Evolutionary conservation across 305 asterid genomes (phyloP).

Genomic region (Plantago coronopus): DNA sequence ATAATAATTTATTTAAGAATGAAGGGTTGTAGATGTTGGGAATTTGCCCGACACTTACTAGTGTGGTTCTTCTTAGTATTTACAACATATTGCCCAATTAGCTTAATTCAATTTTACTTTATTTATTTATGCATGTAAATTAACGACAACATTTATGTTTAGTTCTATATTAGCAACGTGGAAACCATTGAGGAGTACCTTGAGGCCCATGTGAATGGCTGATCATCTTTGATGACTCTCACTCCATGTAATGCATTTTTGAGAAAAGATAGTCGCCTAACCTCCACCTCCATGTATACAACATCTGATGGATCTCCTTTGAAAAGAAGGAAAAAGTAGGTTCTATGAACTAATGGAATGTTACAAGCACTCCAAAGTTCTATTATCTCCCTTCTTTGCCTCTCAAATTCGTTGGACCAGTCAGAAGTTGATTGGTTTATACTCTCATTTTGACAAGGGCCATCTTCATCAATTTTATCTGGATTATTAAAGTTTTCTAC

Average conservation of each 20-base stretch:
- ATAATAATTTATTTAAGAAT: too few relatives aligned
- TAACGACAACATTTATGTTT: neutral
- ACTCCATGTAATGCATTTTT: conserved; percentile 58
- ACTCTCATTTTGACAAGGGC: neutral
- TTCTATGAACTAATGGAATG: conserved; percentile 74
- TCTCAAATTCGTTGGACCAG: conserved; percentile 82
- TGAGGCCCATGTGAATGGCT: conserved; percentile 48
- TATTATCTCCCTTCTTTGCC: conserved; percentile 64
- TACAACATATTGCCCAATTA: too few relatives aligned
- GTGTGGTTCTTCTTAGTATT: too few relatives aligned
- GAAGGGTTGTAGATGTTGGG: too few relatives aligned
- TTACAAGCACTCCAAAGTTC: conserved; percentile 81
- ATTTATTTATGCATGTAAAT: neutral
- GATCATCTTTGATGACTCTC: conserved; percentile 49
- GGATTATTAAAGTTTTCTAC: neutral
- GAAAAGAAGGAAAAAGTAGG: conserved; percentile 75
- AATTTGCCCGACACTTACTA: too few relatives aligned
- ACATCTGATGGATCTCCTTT: conserved; percentile 86
- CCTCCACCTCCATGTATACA: conserved; percentile 78
- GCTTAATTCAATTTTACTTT: too few relatives aligned
- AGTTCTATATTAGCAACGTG: neutral
- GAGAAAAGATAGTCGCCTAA: conserved; percentile 61
- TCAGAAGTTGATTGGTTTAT: conserved; percentile 23
- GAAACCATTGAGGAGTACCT: conserved; percentile 36
- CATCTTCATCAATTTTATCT: neutral